phyloP scores from a whole-genome alignment of 208 protist genomes.

The Crithidia expoeki region DNA sequence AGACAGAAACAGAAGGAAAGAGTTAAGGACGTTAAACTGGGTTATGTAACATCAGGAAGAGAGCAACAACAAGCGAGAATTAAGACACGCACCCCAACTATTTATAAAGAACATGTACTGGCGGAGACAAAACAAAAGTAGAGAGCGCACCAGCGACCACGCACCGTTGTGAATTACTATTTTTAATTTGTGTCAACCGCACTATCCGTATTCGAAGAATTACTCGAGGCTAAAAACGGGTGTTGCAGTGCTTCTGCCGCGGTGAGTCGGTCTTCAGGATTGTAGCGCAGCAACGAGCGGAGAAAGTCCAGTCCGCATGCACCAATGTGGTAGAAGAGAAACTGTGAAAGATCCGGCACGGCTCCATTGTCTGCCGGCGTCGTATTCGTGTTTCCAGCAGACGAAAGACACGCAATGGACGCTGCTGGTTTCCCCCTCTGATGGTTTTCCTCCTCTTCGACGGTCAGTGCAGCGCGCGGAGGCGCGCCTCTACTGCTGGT shows the following conservation, averaged over 20 bases:
- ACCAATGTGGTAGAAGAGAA: conserved; percentile 31
- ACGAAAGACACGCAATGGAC: no score
- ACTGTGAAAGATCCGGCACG: conserved; percentile 13
- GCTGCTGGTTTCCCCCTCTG: not conserved
- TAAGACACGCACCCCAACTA: no score
- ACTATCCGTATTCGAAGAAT: no score
- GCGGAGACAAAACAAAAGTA: no score
- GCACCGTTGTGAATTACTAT: no score
- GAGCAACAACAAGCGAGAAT: conserved; percentile 4
- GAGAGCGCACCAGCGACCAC: no score
- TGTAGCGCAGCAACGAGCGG: conserved; percentile 46
- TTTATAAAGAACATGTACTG: no score
- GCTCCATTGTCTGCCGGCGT: not conserved
- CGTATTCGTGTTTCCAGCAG: not conserved
- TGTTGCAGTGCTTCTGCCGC: conserved; percentile 60
- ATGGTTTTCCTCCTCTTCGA: not conserved
- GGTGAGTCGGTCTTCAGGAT: conserved; percentile 54
- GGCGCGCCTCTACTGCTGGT: not conserved
- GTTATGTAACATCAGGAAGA: conserved; percentile 2
- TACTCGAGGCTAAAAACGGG: conserved; percentile 25
- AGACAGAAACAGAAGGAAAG: no score
- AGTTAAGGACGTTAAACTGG: no score
- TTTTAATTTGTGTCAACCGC: not conserved
- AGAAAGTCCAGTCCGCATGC: conserved; percentile 54
- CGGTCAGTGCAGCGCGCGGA: not conserved